Evolutionary conservation across 75 land plant genomes (phyloP).

Genomic region (Pinus albicaulis): DNA sequence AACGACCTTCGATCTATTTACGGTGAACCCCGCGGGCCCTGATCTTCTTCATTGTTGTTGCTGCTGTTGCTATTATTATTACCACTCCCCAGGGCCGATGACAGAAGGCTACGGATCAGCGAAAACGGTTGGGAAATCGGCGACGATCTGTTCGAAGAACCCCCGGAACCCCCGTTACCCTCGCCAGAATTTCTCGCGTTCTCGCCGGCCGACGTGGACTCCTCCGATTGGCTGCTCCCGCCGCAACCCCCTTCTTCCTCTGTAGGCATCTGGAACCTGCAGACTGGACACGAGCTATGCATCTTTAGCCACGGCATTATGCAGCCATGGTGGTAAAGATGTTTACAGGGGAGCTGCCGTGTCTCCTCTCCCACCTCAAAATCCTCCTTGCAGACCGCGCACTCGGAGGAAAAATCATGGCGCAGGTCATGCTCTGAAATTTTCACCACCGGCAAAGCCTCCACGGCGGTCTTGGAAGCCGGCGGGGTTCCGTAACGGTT

Average conservation of each 20-base stretch:
- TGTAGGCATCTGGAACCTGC: constrained; percentile 34
- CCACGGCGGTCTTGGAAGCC: constrained; percentile 43
- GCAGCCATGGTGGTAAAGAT: constrained; percentile 37
- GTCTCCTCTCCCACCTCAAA: constrained; percentile 17
- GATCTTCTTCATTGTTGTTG: no score
- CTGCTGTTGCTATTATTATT: neutral
- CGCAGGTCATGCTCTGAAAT: constrained; percentile 16
- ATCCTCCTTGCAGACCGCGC: constrained; percentile 45
- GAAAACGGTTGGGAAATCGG: neutral
- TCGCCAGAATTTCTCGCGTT: neutral
- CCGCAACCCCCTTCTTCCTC: constrained; percentile 17
- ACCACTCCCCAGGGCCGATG: neutral
- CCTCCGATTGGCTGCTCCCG: constrained; percentile 6
- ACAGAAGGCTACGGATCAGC: neutral
- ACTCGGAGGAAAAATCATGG: constrained; percentile 16
- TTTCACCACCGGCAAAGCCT: constrained; percentile 24
- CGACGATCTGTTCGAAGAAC: neutral
- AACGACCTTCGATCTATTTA: neutral
- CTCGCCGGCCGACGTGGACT: neutral
- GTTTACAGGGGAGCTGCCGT: constrained; percentile 49
- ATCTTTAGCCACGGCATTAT: constrained; percentile 41
- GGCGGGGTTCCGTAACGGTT: constrained; percentile 32
- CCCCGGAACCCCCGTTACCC: neutral
- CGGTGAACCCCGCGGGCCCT: neutral
- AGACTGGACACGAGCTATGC: constrained; percentile 50